Conservation (phyloP, 2,329 filamentous ascomycete genomes). For the Alternaria sp. region DNA sequence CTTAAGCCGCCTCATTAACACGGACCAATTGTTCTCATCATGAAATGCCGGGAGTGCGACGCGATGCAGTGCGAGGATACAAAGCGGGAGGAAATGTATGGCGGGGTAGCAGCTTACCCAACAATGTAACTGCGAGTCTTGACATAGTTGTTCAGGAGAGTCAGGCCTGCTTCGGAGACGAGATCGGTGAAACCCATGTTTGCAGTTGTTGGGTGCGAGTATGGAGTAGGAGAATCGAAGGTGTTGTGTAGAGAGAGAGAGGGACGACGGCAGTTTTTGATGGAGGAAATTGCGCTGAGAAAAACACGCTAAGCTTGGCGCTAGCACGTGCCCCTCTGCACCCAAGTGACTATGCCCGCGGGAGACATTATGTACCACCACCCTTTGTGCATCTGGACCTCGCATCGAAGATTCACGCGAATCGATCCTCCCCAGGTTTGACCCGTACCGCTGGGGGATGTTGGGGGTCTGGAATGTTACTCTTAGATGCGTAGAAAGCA, state of each 20-base stretch:
- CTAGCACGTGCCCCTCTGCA: constrained; percentile 26
- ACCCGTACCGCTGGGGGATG: constrained; percentile 3
- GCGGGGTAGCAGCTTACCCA: constrained; percentile 70
- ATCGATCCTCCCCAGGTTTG: neutral
- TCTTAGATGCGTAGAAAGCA: constrained; percentile 27
- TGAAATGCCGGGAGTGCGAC: constrained; percentile 51
- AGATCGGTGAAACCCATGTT: constrained; percentile 77
- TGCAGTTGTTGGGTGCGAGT: constrained; percentile 30
- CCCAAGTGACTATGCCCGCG: neutral
- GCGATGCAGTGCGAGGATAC: constrained; percentile 30
- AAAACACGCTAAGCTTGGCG: constrained; percentile 26
- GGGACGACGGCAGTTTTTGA: constrained; percentile 30
- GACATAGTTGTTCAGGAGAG: constrained; percentile 76
- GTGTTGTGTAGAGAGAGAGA: constrained; percentile 28
- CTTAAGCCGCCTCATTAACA: constrained; percentile 96
- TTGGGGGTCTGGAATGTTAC: constrained; percentile 13
- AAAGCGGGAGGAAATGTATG: constrained; percentile 27
- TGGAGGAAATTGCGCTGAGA: constrained; percentile 31
- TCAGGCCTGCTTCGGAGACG: constrained; percentile 70
- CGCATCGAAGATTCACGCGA: neutral
- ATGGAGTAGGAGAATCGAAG: constrained; percentile 21
- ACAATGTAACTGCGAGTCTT: constrained; percentile 80
- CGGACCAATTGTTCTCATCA: constrained; percentile 94
- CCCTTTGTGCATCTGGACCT: constrained; percentile 7
- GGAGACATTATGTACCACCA: neutral